Evolutionary conservation across 2,329 filamentous ascomycete species (phyloP).

Genomic region (Penicillium polonicum): DNA sequence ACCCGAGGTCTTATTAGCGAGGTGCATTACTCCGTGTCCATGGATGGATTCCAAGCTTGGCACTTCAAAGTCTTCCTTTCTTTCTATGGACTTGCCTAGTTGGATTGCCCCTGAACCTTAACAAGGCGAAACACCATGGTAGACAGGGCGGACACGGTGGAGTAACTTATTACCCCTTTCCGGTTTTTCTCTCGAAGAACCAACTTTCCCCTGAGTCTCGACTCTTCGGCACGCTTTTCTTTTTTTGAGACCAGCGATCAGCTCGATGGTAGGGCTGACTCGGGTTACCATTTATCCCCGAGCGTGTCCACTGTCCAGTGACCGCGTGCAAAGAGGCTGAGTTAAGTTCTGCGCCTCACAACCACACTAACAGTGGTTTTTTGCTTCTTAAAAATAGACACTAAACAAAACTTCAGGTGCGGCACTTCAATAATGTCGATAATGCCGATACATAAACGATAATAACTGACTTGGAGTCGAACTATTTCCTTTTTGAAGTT

Average conservation of each 20-base stretch:
- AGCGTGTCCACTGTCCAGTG: background rate
- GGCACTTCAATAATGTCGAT: background rate
- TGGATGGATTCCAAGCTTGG: background rate
- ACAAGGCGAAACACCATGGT: background rate
- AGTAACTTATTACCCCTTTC: background rate
- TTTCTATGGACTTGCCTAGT: background rate
- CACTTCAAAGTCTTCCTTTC: background rate
- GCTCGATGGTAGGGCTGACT: slow-evolving; percentile 14
- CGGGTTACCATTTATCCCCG: background rate
- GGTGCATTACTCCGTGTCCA: background rate
- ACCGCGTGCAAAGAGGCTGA: slow-evolving; percentile 15
- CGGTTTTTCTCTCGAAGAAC: background rate
- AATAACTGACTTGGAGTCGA: background rate
- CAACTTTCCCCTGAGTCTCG: background rate
- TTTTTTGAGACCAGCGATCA: slow-evolving; percentile 10
- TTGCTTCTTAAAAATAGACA: slow-evolving; percentile 3
- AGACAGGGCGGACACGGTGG: slow-evolving; percentile 1
- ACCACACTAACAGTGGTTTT: background rate
- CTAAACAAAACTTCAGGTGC: background rate
- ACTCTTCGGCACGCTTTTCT: slow-evolving; percentile 1
- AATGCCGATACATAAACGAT: background rate
- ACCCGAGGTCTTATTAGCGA: background rate
- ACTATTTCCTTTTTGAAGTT: background rate
- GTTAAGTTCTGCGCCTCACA: slow-evolving; percentile 6
- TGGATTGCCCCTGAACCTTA: slow-evolving; percentile 1